Evolutionary conservation across 2,329 filamentous ascomycete genomes (phyloP).

Genomic region (Dactylonectria estremocensis): DNA sequence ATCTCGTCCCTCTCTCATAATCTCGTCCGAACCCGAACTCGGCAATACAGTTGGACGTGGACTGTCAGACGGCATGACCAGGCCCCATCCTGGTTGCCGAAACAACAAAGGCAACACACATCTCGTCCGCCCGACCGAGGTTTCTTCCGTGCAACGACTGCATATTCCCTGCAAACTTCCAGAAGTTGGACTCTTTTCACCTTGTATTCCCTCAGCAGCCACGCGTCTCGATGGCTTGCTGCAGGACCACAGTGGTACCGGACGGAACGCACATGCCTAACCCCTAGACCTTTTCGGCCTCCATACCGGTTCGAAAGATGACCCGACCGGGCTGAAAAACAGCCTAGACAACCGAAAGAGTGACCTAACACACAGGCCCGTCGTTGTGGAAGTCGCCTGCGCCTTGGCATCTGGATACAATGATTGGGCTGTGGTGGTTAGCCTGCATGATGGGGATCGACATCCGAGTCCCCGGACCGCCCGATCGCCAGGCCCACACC

Average conservation of each 20-base stretch:
- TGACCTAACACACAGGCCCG: background rate
- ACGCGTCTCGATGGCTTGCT: background rate
- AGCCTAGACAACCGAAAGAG: background rate
- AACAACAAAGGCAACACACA: background rate
- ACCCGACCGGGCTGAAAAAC: background rate
- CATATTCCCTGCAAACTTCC: background rate
- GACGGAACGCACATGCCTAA: background rate
- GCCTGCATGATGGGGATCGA: slow-evolving; percentile 11
- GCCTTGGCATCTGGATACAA: background rate
- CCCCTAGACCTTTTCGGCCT: background rate
- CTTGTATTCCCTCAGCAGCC: background rate
- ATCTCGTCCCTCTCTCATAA: background rate
- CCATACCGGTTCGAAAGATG: background rate
- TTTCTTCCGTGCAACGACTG: background rate
- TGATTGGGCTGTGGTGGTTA: background rate
- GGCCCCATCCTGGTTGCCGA: background rate
- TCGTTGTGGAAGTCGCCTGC: background rate
- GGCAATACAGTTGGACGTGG: background rate
- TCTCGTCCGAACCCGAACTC: background rate
- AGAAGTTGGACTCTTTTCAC: background rate
- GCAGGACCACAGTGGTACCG: background rate
- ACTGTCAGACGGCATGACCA: background rate
- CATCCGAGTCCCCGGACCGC: slow-evolving; percentile 9
- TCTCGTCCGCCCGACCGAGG: background rate
- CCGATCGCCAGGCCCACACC: slow-evolving; percentile 19